A percentile compares a stretch with the other conserved stretches of the same genome.
These are phyloP conservation scores for Mucor indicus DNA, from an alignment of 371 early-diverging fungal genomes.

Conservation along the genomic window DNA sequence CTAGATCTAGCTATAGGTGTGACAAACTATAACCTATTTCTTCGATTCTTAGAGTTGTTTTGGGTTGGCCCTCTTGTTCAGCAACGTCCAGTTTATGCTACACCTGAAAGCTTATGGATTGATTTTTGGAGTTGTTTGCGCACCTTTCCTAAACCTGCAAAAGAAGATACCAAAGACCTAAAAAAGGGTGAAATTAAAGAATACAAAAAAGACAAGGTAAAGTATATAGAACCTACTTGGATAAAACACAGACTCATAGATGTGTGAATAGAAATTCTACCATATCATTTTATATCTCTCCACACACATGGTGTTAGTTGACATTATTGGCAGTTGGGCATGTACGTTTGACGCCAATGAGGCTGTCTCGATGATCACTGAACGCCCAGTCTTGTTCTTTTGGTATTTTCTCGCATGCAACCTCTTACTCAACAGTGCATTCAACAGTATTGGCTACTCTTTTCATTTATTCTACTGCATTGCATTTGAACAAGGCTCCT, in stretches of 20 bases:
- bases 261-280: constrained; percentile 27
- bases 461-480: constrained; percentile 32
- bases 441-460: constrained; percentile 26
- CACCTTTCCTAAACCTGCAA: constrained; percentile 30
- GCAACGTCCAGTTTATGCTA: constrained; percentile 22
- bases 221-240: neutral
- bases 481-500: constrained; percentile 30
- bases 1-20: constrained; percentile 19
- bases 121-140: constrained; percentile 38
- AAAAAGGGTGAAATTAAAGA: constrained; percentile 16
- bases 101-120: constrained; percentile 17
- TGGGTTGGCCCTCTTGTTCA: constrained; percentile 33
- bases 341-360: constrained; percentile 24
- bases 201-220: constrained; percentile 36
- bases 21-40: constrained; percentile 20
- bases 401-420: constrained; percentile 12
- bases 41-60: constrained; percentile 32
- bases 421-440: constrained; percentile 21
- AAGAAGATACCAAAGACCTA: constrained; percentile 14
- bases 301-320: constrained; percentile 12
- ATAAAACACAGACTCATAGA: neutral
- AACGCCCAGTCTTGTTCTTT: constrained; percentile 24
- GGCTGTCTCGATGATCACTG: constrained; percentile 3
- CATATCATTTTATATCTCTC: constrained; percentile 23
- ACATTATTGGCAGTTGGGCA: constrained; percentile 25